phyloP scores from a whole-genome alignment of 2,329 filamentous ascomycete species.

The Trichothecium sympodiale region DNA sequence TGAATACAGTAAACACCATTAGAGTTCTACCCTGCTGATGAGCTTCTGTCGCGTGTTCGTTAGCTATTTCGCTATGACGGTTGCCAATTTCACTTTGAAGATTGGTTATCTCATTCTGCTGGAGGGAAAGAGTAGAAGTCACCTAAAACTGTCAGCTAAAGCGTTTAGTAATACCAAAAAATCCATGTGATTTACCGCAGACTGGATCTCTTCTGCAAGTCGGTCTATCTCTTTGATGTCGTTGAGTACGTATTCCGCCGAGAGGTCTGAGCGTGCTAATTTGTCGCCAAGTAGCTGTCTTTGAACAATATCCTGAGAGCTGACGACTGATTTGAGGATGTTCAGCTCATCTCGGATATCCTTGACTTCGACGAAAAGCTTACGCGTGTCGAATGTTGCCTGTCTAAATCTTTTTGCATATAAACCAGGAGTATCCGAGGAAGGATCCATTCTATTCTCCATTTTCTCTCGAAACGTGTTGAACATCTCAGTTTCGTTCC shows the following conservation, averaged over 20 bases:
- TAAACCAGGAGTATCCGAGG: too few species aligned
- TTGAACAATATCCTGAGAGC: slow-evolving; percentile 7
- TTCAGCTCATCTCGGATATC: slow-evolving; percentile 13
- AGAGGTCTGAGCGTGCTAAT: neutral
- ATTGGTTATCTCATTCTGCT: slow-evolving; percentile 9
- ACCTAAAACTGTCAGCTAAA: too few species aligned
- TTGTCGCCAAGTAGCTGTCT: neutral
- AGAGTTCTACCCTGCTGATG: slow-evolving; percentile 7
- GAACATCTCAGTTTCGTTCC: too few species aligned
- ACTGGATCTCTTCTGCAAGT: slow-evolving; percentile 7
- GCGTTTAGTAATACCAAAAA: neutral
- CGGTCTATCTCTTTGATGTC: slow-evolving; percentile 10
- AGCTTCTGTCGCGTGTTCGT: too few species aligned
- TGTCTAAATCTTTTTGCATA: too few species aligned
- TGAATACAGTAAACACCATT: slow-evolving; percentile 9
- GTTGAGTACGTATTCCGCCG: slow-evolving; percentile 5
- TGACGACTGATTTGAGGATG: slow-evolving; percentile 8
- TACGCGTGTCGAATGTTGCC: neutral
- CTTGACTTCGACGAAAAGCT: slow-evolving; percentile 9
- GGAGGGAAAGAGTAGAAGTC: slow-evolving; percentile 7
- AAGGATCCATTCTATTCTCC: too few species aligned
- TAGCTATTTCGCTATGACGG: too few species aligned
- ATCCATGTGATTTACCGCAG: too few species aligned
- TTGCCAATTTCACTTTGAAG: slow-evolving; percentile 5
- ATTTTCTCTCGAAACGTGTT: neutral